Evolutionary conservation across 176 grass and related monocot genomes (phyloP).

Genomic region (Leersia perrieri): DNA sequence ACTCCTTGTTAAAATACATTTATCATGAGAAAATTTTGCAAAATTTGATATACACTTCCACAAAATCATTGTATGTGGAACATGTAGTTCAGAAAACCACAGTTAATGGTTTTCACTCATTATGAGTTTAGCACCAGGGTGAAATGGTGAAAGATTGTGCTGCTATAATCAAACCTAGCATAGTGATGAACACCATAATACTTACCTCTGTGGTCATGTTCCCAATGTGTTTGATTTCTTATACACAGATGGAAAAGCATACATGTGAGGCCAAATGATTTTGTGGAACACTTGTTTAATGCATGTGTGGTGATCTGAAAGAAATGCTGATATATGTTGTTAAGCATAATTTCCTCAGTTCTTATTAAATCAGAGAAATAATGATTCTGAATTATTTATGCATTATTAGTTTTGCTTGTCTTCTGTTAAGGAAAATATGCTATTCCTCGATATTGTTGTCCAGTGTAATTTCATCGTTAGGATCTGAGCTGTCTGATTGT

Average conservation of each 20-base stretch:
- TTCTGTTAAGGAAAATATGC: background rate
- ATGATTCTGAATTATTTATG: slow-evolving; percentile 1
- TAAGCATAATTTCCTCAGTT: background rate
- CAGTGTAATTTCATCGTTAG: slow-evolving; percentile 10
- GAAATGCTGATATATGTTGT: background rate
- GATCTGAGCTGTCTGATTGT: slow-evolving; percentile 9
- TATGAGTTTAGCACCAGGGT: background rate
- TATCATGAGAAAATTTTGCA: background rate
- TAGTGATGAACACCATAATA: background rate
- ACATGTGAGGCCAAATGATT: background rate
- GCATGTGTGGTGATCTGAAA: background rate
- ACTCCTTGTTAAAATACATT: background rate
- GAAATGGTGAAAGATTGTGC: background rate
- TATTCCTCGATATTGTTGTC: background rate
- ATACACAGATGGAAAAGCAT: background rate
- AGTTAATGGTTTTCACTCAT: background rate
- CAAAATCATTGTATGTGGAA: background rate
- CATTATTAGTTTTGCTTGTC: background rate
- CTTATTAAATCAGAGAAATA: slow-evolving; percentile 10
- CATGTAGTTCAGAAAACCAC: background rate
- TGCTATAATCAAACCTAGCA: background rate
- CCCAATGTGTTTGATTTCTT: background rate
- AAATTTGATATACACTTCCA: too few relatives aligned
- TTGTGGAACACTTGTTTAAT: background rate
- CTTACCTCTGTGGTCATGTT: background rate